These are phyloP conservation scores for Penstemon barbatus DNA, from an alignment of 257 asterid species.

Conservation along the genomic window DNA sequence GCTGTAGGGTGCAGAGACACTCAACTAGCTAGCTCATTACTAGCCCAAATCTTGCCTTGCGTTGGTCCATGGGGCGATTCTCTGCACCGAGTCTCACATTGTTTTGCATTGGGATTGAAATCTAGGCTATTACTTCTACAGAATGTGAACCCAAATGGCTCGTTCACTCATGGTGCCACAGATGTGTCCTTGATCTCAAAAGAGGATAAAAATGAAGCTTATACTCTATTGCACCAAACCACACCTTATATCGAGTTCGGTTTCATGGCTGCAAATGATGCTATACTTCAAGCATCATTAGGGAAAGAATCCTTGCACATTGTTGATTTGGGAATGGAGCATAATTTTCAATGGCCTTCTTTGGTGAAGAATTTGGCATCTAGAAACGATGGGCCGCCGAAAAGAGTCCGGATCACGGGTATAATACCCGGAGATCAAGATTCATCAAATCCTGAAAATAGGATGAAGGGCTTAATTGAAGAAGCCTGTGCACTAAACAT, in stretches of 20 bases:
- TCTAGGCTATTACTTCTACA: conserved; percentile 41
- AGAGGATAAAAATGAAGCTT: conserved; percentile 43
- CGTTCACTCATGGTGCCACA: conserved; percentile 21
- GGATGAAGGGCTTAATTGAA: conserved; percentile 29
- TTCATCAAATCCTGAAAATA: conserved; percentile 30
- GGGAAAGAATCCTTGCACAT: conserved; percentile 48
- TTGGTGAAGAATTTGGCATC: conserved; percentile 37
- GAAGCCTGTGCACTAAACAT: conserved; percentile 42
- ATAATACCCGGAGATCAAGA: conserved; percentile 39
- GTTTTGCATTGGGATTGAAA: conserved; percentile 51
- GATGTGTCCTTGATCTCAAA: conserved; percentile 28
- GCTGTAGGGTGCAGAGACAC: conserved; percentile 63
- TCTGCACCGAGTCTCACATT: conserved; percentile 51
- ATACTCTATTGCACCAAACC: conserved; percentile 42
- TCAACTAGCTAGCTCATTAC: conserved; percentile 44
- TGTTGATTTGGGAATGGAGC: conserved; percentile 54
- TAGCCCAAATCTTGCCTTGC: conserved; percentile 46
- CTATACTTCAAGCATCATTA: conserved; percentile 42
- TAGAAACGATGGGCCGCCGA: conserved; percentile 37
- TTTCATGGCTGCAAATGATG: conserved; percentile 60
- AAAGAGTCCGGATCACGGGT: conserved; percentile 46
- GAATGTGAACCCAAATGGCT: conserved; percentile 40
- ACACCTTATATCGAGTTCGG: conserved; percentile 57
- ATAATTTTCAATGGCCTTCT: conserved; percentile 57
- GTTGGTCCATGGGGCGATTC: conserved; percentile 55